Base-by-base conservation (phyloP, 148 eudicot species). In the Diospyros kaki region DNA sequence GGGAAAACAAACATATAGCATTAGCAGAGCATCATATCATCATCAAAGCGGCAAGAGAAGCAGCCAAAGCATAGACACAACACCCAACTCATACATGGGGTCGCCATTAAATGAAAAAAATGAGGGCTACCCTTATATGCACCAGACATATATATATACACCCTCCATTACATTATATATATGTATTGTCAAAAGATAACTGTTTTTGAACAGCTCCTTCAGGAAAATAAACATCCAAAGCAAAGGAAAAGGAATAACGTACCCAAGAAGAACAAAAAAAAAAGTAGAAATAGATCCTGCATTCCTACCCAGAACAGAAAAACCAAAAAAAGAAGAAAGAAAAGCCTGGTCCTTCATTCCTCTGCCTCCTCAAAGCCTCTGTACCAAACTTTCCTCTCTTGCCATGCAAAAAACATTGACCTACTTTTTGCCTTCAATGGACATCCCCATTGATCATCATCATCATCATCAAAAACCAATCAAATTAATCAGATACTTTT, bases 101-200 rank as follows among this genome's bases (percentile, higher is more conserved):
- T 12, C 72, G 39, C 40, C 67, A 51, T 51, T 58, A 66, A 72
- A 71, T n/a, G 15, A 78, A 66, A 77, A 73, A 76, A 76, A 54
- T 56, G 69, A 69, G 58, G 58, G 9, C 58, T 54, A 54, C 58
- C 58, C 58, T 54, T 54, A 54, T 54, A 9, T 9, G 58, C 2
- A 13, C 13, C 58, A 54, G 58, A 10, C 11, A 54, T 54, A 54
- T 54, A 77, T 70, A 70, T 53, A 61, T 67, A 64, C 75, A 70
- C 81, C 80, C 63, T 58, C 72, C 73, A 74, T 39, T 59, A 69
- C 78, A 76, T 43, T 68, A 71, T 72, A 76, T 54, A 63, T 40
- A 45, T 63, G 28, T 28, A 28, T 28, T 28, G 68, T 58, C 58
- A 73, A 74, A 74, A 69, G 66, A 38, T 52, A 43, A 66, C 28